Evolutionary conservation across 805 yeast species (phyloP), one percentile per base, ranked within the genome.

Genomic region (Monosporozyma aerobia): DNA sequence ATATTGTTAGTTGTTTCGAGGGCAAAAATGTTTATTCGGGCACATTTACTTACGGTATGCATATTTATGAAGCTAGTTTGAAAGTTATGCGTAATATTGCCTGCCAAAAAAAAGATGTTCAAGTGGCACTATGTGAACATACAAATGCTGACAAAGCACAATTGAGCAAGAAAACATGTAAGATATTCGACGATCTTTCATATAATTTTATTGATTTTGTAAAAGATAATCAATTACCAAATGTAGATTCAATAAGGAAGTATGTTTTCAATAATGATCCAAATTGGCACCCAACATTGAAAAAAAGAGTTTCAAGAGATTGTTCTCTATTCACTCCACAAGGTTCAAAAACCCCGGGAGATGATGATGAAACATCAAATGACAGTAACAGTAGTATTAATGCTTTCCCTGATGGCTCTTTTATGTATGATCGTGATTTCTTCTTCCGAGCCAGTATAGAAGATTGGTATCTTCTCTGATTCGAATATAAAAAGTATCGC

Each of bases 1-100:
- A 54, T 30, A 44, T 56, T 5, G 45, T 63, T 3, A 25, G 51
- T 23, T 51, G 54, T 16, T 58, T 55, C 45, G 53, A 59, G n/a
- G 40, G 50, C 5, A 48, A 44, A 3, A 54, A 48, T 46, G 22
- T 9, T 5, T 48, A 47, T 27, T 49, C 51, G 2, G 23, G 44
- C 11, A 14, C 47, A 0, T 54, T 44, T 27, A 43, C 44, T n/a
- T 52, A 25, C 19, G 27, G 48, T n/a, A 14, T 44, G 1, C 13
- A 49, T 5, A 25, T 13, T 14, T 48, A 47, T 35, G 48, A 54
- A n/a, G 29, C 45, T 7, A 52, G 14, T 9, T 22, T 51, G 7
- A 19, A 35, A 14, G 9, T 41, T 23, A 41, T 41, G 45, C 23
- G 30, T 7, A 23, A 23, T 9, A 14, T 41, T 23, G 45, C 45